phyloP scores from a whole-genome alignment of 148 eudicot species.

The Vaccinium macrocarpon region DNA sequence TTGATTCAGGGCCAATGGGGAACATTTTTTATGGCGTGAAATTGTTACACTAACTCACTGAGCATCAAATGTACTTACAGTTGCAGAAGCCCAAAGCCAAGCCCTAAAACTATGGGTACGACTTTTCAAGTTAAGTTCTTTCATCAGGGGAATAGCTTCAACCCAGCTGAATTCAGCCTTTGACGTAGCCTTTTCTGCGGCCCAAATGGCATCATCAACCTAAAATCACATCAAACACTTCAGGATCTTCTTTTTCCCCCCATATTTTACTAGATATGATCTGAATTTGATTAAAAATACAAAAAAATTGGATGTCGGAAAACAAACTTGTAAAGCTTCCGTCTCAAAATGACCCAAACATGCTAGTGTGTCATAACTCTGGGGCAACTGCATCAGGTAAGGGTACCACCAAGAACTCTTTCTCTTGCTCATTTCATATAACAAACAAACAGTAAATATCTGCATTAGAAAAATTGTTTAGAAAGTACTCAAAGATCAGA shows the following conservation, averaged over 20 bases:
- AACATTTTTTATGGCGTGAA: background rate
- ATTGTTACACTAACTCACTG: background rate
- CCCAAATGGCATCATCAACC: conserved; percentile 91
- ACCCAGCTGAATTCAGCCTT: conserved; percentile 67
- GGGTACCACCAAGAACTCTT: conserved; percentile 78
- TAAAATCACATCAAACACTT: conserved; percentile 27
- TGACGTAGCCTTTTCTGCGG: conserved; percentile 59
- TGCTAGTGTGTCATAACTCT: conserved; percentile 61
- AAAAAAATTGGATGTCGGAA: background rate
- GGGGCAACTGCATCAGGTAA: conserved; percentile 76
- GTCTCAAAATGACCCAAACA: conserved; percentile 72
- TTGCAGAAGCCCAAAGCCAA: conserved; percentile 96
- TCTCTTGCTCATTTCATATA: conserved; percentile 76
- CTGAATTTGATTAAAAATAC: background rate
- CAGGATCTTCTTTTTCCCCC: conserved; percentile 5
- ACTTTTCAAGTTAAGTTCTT: conserved; percentile 55
- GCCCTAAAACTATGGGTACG: conserved; percentile 59
- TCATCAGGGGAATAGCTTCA: conserved; percentile 50
- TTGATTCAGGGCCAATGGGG: background rate
- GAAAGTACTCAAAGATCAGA: background rate
- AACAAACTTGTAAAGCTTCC: conserved; percentile 72
- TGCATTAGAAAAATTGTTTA: conserved; percentile 26
- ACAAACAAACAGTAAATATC: conserved; percentile 67
- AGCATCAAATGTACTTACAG: conserved; percentile 45
- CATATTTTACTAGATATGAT: background rate